A percentile compares a stretch with the other conserved stretches of the same genome.
These are phyloP conservation scores for Brettanomyces anomalus DNA, from an alignment of 805 yeast species.

Conservation along the genomic window DNA sequence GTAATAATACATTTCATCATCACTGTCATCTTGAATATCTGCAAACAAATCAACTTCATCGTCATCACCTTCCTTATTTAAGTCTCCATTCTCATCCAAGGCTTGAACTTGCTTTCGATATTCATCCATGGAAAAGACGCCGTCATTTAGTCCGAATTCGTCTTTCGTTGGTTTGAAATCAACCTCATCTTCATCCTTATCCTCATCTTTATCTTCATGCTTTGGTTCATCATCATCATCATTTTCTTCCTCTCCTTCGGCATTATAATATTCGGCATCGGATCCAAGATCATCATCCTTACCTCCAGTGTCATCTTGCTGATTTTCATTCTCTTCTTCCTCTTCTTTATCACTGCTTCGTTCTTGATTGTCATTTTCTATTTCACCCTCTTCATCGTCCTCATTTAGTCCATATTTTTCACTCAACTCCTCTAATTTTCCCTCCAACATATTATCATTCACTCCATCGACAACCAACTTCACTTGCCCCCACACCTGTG, in stretches of 20 bases:
- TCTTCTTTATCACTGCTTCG: conserved; percentile 18
- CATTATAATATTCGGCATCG: conserved; percentile 16
- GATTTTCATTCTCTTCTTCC: conserved; percentile 19
- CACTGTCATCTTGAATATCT: conserved; percentile 38
- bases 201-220: conserved; percentile 44
- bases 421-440: conserved; percentile 44
- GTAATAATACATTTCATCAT: conserved; percentile 42
- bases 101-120: conserved; percentile 32
- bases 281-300: conserved; percentile 20
- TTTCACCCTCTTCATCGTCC: conserved; percentile 16
- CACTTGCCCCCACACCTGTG: conserved; percentile 91
- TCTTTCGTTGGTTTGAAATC: conserved; percentile 32
- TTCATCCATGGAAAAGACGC: conserved; percentile 75
- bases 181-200: conserved; percentile 39
- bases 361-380: conserved; percentile 4
- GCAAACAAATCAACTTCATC: conserved; percentile 47
- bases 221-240: conserved; percentile 8
- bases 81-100: conserved; percentile 29
- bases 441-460: conserved; percentile 51
- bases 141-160: conserved; percentile 64
- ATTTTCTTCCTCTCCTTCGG: conserved; percentile 30
- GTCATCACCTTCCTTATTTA: conserved; percentile 34
- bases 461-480: conserved; percentile 77
- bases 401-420: conserved; percentile 21
- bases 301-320: conserved; percentile 29